Evolutionary conservation across 805 yeast genomes (phyloP).

Genomic region (Nakazawaea wickerhamii): DNA sequence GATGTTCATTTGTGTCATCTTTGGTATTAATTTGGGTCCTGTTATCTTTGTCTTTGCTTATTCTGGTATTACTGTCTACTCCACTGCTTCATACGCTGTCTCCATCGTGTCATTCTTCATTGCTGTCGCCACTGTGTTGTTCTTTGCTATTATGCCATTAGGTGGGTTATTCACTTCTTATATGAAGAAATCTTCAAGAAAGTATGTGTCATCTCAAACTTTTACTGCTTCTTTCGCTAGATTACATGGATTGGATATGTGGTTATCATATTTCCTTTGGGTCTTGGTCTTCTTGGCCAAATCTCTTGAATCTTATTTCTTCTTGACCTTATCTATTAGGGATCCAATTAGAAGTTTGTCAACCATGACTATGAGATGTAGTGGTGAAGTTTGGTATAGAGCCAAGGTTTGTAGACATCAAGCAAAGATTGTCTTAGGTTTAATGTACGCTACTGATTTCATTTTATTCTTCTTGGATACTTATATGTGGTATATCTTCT

Average conservation of each 20-base stretch:
- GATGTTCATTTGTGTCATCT: conserved; percentile 60
- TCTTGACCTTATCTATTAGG: conserved; percentile 80
- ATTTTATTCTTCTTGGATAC: conserved; percentile 97
- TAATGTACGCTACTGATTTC: conserved; percentile 91
- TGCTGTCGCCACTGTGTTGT: conserved; percentile 75
- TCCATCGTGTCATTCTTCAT: conserved; percentile 86
- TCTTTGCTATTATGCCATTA: conserved; percentile 91
- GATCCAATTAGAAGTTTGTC: conserved; percentile 93
- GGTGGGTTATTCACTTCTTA: conserved; percentile 95
- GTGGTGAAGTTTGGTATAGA: conserved; percentile 91
- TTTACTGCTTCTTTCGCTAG: conserved; percentile 89
- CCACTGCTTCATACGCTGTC: conserved; percentile 70
- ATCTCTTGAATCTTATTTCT: conserved; percentile 85
- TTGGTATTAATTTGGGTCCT: conserved; percentile 76
- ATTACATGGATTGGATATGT: conserved; percentile 84
- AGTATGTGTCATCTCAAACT: conserved; percentile 88
- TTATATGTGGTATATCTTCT: conserved; percentile 96
- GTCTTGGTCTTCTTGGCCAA: conserved; percentile 83
- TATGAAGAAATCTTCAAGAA: conserved; percentile 80
- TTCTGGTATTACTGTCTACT: conserved; percentile 60
- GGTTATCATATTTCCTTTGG: conserved; percentile 95
- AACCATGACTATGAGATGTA: conserved; percentile 84
- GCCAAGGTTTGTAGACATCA: conserved; percentile 73
- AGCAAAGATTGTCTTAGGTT: conserved; percentile 82
- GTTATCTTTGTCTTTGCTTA: conserved; percentile 80